Evolutionary conservation across 176 grass and related monocot genomes (phyloP).

Genomic region (Tuctoria greenei): DNA sequence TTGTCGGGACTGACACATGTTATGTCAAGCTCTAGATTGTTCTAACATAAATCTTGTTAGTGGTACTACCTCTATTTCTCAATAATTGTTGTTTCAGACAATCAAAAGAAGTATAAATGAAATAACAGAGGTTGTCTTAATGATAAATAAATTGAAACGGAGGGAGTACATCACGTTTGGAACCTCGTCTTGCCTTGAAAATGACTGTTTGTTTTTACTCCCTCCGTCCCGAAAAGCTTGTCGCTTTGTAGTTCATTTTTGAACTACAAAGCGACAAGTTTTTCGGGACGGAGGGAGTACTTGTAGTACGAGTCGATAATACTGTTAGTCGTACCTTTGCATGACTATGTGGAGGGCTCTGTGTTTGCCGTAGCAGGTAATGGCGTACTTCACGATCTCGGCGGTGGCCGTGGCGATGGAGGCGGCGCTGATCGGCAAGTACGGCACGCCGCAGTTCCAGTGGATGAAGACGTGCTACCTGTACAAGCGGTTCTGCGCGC

Average conservation of each 20-base stretch:
- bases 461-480: constrained; percentile 94
- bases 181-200: background rate
- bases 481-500: constrained; percentile 75
- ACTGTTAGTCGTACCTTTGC: background rate
- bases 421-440: constrained; percentile 60
- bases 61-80: too few relatives aligned
- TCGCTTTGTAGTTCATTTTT: too few relatives aligned
- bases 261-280: too few relatives aligned
- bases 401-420: constrained; percentile 64
- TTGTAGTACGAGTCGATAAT: background rate
- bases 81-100: too few relatives aligned
- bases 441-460: constrained; percentile 70
- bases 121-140: too few relatives aligned
- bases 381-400: constrained; percentile 61
- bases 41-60: constrained; percentile 18
- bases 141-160: too few relatives aligned
- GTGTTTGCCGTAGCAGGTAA: constrained; percentile 55
- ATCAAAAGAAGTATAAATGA: too few relatives aligned
- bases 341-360: too few relatives aligned
- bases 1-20: too few relatives aligned
- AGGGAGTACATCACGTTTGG: background rate
- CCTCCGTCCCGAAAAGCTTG: too few relatives aligned
- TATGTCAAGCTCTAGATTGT: constrained; percentile 19
- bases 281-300: too few relatives aligned
- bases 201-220: background rate